Evolutionary conservation across 192 early-diverging fungal species (phyloP), one percentile per base, ranked within the genome.

Genomic region (Coemansia pectinata): DNA sequence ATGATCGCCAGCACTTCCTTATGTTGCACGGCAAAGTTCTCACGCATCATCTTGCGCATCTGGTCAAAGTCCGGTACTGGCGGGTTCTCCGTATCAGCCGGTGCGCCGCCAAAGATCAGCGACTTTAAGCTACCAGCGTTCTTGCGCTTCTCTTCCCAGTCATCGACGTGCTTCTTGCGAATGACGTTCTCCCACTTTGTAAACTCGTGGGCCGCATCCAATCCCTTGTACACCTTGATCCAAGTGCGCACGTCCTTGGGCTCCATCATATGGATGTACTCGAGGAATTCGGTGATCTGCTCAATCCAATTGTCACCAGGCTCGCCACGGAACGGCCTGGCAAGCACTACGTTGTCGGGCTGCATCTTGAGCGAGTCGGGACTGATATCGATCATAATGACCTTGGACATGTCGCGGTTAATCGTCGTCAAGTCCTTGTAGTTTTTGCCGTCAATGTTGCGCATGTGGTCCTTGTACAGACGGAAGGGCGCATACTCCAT

Each of bases 341-440:
- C 79, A 25, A 89, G 59, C 29, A 99, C 78, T 21, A 89, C 90
- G 72, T 98, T 99, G 72, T 97, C 94, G 14, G 96, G 96, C 76
- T 99, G 97, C 69, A 91, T 81, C 50, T 89, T 76, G 83, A 88
- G 93, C n/a, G 90, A 87, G 44, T 92, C 88, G 5, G 92, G 90
- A 74, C 95, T 90, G 12, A 89, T 92, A 76, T 99, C 98, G 73
- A 99, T 88, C 64, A 97, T 89, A 63, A 99, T 93, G 27, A 95
- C 92, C 81, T 94, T 96, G 67, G 87, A 85, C 64, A 95, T 79
- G 84, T 99, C 97, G 65, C 98, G 91, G 86, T 99, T 99, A 67
- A 97, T 85, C 59, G 92, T 90, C 25, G 87, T 88, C 67, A 99
- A 65, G 82, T 99, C 98, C 73, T 92, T 93, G 79, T 94, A 88